Base-by-base conservation (phyloP, 2,329 filamentous ascomycete species). In the Phialophora expanda region DNA sequence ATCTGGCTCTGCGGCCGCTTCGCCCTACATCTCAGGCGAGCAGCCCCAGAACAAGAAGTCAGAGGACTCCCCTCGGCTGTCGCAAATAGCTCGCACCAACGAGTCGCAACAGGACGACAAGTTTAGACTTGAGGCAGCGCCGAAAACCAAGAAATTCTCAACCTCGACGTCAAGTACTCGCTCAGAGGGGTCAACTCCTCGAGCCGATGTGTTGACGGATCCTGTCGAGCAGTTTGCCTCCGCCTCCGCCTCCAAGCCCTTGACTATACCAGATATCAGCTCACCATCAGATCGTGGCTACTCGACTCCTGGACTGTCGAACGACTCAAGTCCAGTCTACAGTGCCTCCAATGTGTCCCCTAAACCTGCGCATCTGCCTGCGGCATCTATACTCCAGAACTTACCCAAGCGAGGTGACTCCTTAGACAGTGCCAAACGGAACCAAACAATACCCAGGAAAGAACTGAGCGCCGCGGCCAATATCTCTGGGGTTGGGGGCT, bases 111-210 rank as follows among this genome's bases (percentile, higher is more conserved):
- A 50, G 51, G 69, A 69, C 56, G 88, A 91, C 12, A 87, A 88
- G 30, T 93, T 93, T 78, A 92, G 89, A 77, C 78, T 95, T 51
- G 91, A 94, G 74, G 92, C 96, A 56, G 91, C 90, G 1, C 91
- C 92, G 0, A 90, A 88, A 77, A 85, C 83, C 73, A 85, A 83
- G 75, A 84, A 30, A 82, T 76, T 58, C 28, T 26, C 73, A 7
- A 71, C 65, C 22, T 61, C 70, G 22, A 65, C 65, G 28, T 62
- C 70, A 38, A 86, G 85, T 72, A 84, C 78, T 48, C 74, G 75
- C 54, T 70, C 76, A 20, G 62, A 66, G 50, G 38, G 50, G 6
- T 64, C 68, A 11, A 69, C 66, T 51, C 70, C 70, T 32, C 64
- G 56, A 34, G 64, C 64, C 14, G 68, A 71, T 12, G 8, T 41